Percentiles rank a stretch among this genome's conserved stretches.
These are phyloP conservation scores for Pichia scutulata DNA, from an alignment of 805 yeast genomes.

Conservation along the genomic window DNA sequence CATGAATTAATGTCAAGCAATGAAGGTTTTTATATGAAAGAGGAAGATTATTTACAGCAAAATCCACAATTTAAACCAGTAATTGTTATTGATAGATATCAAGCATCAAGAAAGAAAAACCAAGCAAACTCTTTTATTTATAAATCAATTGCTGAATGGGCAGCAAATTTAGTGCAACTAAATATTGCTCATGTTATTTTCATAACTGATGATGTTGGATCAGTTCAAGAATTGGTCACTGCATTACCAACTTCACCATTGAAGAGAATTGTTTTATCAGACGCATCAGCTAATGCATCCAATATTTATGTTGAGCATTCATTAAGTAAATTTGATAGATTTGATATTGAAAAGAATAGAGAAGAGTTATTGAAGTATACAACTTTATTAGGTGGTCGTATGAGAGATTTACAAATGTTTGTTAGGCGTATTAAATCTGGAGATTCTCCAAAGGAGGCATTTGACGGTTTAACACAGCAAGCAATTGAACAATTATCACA, in stretches of 20 bases:
- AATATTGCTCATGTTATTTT: slow-evolving; percentile 86
- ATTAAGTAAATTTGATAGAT: slow-evolving; percentile 20
- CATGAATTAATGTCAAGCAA: slow-evolving; percentile 20
- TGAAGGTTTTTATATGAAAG: slow-evolving; percentile 35
- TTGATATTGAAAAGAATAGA: slow-evolving; percentile 19
- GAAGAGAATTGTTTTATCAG: slow-evolving; percentile 65
- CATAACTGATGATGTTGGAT: slow-evolving; percentile 79
- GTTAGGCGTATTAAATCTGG: slow-evolving; percentile 84
- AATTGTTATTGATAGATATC: slow-evolving; percentile 70
- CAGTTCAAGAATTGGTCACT: slow-evolving; percentile 55
- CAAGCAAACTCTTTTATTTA: slow-evolving; percentile 57
- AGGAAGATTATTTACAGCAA: slow-evolving; percentile 75
- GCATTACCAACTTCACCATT: slow-evolving; percentile 85
- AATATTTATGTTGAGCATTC: slow-evolving; percentile 59
- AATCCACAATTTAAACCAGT: slow-evolving; percentile 85
- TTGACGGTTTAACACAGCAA: slow-evolving; percentile 72
- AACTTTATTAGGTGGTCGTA: slow-evolving; percentile 85
- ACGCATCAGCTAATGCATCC: slow-evolving; percentile 71
- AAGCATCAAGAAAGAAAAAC: slow-evolving; percentile 46
- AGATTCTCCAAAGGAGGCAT: slow-evolving; percentile 70
- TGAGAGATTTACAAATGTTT: slow-evolving; percentile 87
- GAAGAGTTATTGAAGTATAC: slow-evolving; percentile 46
- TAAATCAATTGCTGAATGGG: slow-evolving; percentile 81
- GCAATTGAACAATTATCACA: slow-evolving; percentile 86
- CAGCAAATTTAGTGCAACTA: slow-evolving; percentile 63